Conservation (phyloP, 345 rosid genomes). For the Fremontodendron californicum region DNA sequence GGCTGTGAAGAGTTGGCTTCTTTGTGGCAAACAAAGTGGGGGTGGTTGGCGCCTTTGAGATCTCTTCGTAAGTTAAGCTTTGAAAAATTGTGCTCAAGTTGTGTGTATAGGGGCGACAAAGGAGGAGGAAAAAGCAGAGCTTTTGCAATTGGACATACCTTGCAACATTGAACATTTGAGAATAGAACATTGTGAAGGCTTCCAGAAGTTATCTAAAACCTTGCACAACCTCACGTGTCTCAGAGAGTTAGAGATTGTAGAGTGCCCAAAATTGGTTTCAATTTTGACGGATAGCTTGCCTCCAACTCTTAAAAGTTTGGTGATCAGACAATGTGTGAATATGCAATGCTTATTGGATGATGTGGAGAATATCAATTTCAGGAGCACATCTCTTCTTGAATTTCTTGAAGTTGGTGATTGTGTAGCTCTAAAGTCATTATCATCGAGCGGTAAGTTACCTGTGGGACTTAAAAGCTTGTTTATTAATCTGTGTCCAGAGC, state of each 20-base stretch:
- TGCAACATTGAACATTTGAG: no score
- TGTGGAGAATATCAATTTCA: background rate
- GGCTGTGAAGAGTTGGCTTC: no score
- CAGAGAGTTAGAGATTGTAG: no score
- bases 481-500: background rate
- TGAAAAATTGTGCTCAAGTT: no score
- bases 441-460: background rate
- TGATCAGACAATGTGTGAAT: slow-evolving; percentile 2
- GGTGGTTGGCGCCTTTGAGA: no score
- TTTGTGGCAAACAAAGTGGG: no score
- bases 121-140: no score
- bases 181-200: background rate
- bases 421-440: no score
- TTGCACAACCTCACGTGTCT: no score
- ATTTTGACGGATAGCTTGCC: background rate
- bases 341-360: background rate
- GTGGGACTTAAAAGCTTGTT: background rate
- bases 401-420: background rate
- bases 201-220: background rate
- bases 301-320: background rate
- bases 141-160: no score
- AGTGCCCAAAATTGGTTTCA: background rate
- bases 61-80: no score
- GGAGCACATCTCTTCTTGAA: background rate
- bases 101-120: no score